phyloP scores from a whole-genome alignment of 306 rosid genomes.

The Amphicarpaea edgeworthii region DNA sequence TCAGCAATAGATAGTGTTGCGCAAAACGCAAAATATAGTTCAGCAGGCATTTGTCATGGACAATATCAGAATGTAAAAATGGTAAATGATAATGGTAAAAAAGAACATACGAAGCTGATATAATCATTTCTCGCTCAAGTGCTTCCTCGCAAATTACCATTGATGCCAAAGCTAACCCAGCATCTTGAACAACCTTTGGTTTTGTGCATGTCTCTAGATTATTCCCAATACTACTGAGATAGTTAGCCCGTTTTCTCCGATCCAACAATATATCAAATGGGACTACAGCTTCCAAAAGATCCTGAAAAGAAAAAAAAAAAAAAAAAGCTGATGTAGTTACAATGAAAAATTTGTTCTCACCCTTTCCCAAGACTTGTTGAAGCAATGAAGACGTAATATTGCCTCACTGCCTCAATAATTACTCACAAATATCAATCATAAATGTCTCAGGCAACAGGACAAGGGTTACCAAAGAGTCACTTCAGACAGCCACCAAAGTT shows the following conservation, averaged over 20 bases:
- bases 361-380: conserved; percentile 31
- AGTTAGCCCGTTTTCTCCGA: conserved; percentile 73
- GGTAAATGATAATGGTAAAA: conserved; percentile 40
- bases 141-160: conserved; percentile 90
- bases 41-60: conserved; percentile 25
- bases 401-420: conserved; percentile 15
- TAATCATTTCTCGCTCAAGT: conserved; percentile 84
- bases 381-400: conserved; percentile 36
- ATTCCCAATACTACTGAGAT: conserved; percentile 65
- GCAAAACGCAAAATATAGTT: conserved; percentile 20
- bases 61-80: conserved; percentile 46
- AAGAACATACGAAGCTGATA: conserved; percentile 91
- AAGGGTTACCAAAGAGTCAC: conserved; percentile 33
- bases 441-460: conserved; percentile 7
- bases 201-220: conserved; percentile 54
- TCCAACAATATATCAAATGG: conserved; percentile 89
- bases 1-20: conserved; percentile 7
- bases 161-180: conserved; percentile 89
- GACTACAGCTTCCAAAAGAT: conserved; percentile 91
- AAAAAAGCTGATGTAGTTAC: conserved; percentile 12
- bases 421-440: conserved; percentile 22
- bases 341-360: conserved; percentile 33
- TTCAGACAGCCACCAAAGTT: conserved; percentile 37
- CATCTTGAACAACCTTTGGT: conserved; percentile 87
- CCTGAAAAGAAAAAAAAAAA: conserved; percentile 60